Evolutionary conservation across 1,284 basidiomycete species (phyloP).

Genomic region (Trichosporon sp.): DNA sequence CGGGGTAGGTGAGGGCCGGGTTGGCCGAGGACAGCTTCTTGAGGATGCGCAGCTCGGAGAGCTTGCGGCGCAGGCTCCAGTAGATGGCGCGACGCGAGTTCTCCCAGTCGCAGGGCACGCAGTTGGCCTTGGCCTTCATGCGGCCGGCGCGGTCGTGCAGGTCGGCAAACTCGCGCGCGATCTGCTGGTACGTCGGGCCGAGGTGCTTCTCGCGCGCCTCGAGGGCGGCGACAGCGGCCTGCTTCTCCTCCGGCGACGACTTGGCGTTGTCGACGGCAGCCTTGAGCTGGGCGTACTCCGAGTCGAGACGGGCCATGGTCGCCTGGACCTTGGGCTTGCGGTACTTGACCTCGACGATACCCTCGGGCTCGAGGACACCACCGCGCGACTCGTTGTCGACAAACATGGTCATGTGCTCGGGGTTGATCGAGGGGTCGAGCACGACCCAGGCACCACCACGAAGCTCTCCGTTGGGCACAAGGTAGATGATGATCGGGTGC

Average conservation of each 20-base stretch:
- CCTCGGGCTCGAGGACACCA: conserved; percentile 97
- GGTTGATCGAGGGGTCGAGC: conserved; percentile 93
- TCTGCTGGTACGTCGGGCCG: conserved; percentile 87
- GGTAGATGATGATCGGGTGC: conserved; percentile 98
- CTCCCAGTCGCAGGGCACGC: conserved; percentile 79
- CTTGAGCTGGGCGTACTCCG: conserved; percentile 79
- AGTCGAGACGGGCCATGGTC: conserved; percentile 92
- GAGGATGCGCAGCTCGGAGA: conserved; percentile 59
- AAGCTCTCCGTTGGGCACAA: conserved; percentile 96
- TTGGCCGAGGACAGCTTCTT: conserved; percentile 55
- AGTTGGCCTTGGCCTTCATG: conserved; percentile 98
- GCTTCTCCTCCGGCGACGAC: conserved; percentile 72
- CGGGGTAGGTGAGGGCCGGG: conserved; percentile 51
- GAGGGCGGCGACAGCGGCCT: conserved; percentile 69
- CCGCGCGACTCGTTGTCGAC: conserved; percentile 94
- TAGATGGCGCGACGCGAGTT: conserved; percentile 91
- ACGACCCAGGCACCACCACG: conserved; percentile 99
- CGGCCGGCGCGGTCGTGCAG: conserved; percentile 89
- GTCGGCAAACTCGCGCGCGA: conserved; percentile 93
- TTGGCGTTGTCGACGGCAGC: conserved; percentile 72
- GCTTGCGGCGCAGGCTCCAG: conserved; percentile 77
- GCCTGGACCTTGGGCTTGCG: conserved; percentile 85
- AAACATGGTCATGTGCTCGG: conserved; percentile 98
- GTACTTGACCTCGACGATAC: conserved; percentile 83
- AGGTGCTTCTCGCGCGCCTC: conserved; percentile 79